phyloP scores from a whole-genome alignment of 2,329 filamentous ascomycete species.

The Setomelanomma holmii region DNA sequence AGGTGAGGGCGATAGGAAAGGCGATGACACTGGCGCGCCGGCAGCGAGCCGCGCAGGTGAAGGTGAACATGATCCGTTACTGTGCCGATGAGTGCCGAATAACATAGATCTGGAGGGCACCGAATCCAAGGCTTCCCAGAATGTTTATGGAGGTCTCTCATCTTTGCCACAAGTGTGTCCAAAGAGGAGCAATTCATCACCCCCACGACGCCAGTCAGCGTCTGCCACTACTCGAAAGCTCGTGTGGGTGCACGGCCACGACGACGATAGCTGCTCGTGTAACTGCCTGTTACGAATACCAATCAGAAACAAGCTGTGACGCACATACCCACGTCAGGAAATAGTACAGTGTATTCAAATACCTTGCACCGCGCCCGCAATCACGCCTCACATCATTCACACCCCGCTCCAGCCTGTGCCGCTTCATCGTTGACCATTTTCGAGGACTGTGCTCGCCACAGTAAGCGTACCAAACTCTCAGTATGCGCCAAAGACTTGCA shows the following conservation, averaged over 20 bases:
- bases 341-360: constrained; percentile 22
- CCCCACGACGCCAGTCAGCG: constrained; percentile 18
- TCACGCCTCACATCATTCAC: constrained; percentile 8
- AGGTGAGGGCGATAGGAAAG: constrained; percentile 18
- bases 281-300: constrained; percentile 16
- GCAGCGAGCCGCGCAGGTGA: constrained; percentile 13
- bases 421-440: constrained; percentile 3
- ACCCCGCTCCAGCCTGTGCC: not conserved
- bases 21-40: not conserved
- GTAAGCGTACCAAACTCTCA: constrained; percentile 19
- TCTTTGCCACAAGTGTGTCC: not conserved
- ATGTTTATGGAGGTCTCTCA: not conserved
- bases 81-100: not conserved
- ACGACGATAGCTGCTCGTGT: constrained; percentile 21
- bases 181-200: not conserved
- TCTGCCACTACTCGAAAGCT: constrained; percentile 8
- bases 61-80: constrained; percentile 3
- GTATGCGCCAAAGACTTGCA: constrained; percentile 16
- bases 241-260: constrained; percentile 14
- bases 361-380: constrained; percentile 7
- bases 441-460: constrained; percentile 18
- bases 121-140: not conserved
- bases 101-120: not conserved
- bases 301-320: constrained; percentile 20
- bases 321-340: constrained; percentile 17